phyloP scores from a whole-genome alignment of 2,329 filamentous ascomycete species.

The Ilyonectria sp. region DNA sequence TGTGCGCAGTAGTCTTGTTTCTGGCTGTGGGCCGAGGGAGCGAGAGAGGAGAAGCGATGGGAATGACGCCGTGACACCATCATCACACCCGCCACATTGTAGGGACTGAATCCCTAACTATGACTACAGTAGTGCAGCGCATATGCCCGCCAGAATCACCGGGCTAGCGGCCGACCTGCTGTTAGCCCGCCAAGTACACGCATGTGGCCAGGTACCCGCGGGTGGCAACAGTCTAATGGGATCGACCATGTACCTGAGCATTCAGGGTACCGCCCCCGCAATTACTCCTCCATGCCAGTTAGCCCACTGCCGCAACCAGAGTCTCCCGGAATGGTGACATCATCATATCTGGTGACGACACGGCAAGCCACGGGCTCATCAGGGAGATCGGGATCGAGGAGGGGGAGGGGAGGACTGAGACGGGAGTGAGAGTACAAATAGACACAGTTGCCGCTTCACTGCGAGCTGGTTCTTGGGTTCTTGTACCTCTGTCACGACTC shows the following conservation, averaged over 20 bases:
- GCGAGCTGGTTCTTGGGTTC: slow-evolving; percentile 8
- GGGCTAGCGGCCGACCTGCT: not conserved
- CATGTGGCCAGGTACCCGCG: not conserved
- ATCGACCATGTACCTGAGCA: not conserved
- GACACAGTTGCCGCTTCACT: slow-evolving; percentile 26
- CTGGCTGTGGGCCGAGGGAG: slow-evolving; percentile 25
- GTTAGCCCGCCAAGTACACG: slow-evolving; percentile 16
- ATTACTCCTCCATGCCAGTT: slow-evolving; percentile 7
- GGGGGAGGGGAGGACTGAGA: slow-evolving; percentile 11
- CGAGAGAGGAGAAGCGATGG: slow-evolving; percentile 18
- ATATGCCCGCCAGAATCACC: not conserved
- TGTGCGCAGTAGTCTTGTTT: not conserved
- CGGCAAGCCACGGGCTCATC: slow-evolving; percentile 46
- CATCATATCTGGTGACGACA: slow-evolving; percentile 57
- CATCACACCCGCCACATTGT: slow-evolving; percentile 37
- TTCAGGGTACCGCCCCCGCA: slow-evolving; percentile 12
- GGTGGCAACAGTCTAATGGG: not conserved
- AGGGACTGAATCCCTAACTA: not conserved
- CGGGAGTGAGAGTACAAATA: slow-evolving; percentile 46
- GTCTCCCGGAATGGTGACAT: slow-evolving; percentile 58
- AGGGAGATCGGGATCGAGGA: slow-evolving; percentile 45
- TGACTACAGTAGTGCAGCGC: not conserved
- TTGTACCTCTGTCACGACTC: slow-evolving; percentile 26
- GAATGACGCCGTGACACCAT: slow-evolving; percentile 49
- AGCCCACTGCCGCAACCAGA: slow-evolving; percentile 15